These are phyloP conservation scores for Pneumocystis sp. DNA, from an alignment of 1,139 yeast genomes.

Conservation along the genomic window DNA sequence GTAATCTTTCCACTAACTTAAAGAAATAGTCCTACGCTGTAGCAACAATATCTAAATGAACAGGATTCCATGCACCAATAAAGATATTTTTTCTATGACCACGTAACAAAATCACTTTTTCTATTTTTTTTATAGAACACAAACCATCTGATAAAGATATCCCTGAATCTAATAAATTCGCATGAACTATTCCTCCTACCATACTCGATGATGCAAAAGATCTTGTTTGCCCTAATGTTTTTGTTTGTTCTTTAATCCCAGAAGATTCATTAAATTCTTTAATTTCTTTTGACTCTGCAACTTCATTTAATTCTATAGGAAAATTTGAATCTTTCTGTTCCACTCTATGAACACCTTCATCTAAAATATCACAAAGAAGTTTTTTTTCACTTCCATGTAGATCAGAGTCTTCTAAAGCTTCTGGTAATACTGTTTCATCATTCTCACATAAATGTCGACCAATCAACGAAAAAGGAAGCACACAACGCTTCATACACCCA, in stretches of 20 bases:
- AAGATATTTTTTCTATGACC: conserved; percentile 19
- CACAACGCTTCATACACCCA: background rate
- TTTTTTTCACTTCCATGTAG: background rate
- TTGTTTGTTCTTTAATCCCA: background rate
- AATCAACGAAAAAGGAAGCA: background rate
- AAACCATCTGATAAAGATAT: conserved; percentile 4
- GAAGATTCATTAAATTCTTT: background rate
- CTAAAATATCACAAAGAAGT: background rate
- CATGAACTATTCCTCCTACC: background rate
- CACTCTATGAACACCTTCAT: background rate
- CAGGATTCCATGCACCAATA: conserved; percentile 1
- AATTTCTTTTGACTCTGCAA: background rate
- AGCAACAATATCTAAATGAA: background rate
- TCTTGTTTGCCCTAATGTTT: background rate
- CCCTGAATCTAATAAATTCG: background rate
- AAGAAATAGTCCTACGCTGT: background rate
- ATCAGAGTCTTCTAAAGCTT: background rate
- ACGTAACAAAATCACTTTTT: conserved; percentile 24
- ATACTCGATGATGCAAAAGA: background rate
- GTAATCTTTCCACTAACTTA: background rate
- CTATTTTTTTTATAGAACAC: conserved; percentile 23
- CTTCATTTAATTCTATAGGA: background rate
- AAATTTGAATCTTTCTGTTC: background rate
- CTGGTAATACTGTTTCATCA: background rate
- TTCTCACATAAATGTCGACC: background rate